Evolutionary conservation across 2,329 filamentous ascomycete species (phyloP), one percentile per base, ranked within the genome.

Genomic region (Mycosphaerella sp.): DNA sequence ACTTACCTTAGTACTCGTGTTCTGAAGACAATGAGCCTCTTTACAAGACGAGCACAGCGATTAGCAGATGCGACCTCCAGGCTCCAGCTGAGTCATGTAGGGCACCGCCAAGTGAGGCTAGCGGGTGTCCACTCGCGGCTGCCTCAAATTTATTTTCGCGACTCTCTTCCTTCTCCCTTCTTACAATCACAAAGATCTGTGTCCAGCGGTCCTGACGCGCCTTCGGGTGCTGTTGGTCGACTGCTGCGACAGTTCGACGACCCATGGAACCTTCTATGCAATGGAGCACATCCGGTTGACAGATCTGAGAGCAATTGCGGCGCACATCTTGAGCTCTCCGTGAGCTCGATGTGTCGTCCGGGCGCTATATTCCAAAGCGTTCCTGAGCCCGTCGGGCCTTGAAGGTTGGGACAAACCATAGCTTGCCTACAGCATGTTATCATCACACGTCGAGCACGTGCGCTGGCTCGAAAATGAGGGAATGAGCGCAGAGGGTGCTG

Each of bases 221-320:
- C 64, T 67, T 62, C 62, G 62, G 65, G 70, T 67, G 75, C 79
- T 78, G 80, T 78, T 80, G 84, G 88, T 92, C 73, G 87, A 91
- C 79, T 80, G 74, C 80, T 87, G 82, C 62, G 79, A 83, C 87
- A 92, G 84, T 82, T 92, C 87, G 87, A 88, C 89, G 83, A 80
- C 76, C 72, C 70, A 89, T 84, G 87, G 87, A 90, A 85, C 84
- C 86, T 88, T 59, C 60, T 36, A 84, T 61, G 64, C 68, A 67
- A 73, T 84, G 89, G 87, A 82, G 90, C 85, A 86, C 89, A 74
- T 91, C 87, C 86, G 83, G 88, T 90, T 87, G 89, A 95, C 90
- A 93, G 87, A 84, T 93, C 85, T 88, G 73, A 95, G 85, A 95
- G 73, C 68, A 81, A 93, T 73, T 74, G 60, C 41, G 61, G 59